A percentile compares a stretch with the other conserved stretches of the same genome.
These are phyloP conservation scores for Tylopilus sp. DNA, from an alignment of 1,284 basidiomycete genomes.

Conservation along the genomic window DNA sequence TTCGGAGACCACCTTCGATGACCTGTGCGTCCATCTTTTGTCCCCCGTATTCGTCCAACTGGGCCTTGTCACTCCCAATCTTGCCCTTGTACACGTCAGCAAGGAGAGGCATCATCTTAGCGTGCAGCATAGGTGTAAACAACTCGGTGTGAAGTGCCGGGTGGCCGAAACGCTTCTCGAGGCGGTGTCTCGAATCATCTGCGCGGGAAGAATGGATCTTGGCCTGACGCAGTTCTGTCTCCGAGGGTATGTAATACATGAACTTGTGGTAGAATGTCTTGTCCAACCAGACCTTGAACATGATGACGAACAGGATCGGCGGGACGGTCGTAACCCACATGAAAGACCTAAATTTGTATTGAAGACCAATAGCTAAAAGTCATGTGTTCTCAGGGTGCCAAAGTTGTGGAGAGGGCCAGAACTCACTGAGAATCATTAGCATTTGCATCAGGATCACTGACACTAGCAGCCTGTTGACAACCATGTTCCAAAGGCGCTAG, in stretches of 20 bases:
- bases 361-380: slow-evolving; percentile 76
- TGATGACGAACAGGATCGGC: slow-evolving; percentile 71
- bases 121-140: slow-evolving; percentile 87
- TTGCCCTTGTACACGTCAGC: slow-evolving; percentile 74
- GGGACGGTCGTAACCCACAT: slow-evolving; percentile 74
- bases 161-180: slow-evolving; percentile 85
- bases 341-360: slow-evolving; percentile 70
- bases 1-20: slow-evolving; percentile 72
- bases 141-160: slow-evolving; percentile 77
- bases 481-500: slow-evolving; percentile 89
- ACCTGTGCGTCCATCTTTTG: slow-evolving; percentile 70
- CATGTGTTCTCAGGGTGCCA: background rate
- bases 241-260: slow-evolving; percentile 74
- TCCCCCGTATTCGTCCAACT: slow-evolving; percentile 72
- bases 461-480: slow-evolving; percentile 80
- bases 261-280: slow-evolving; percentile 69
- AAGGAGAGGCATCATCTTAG: slow-evolving; percentile 77
- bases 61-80: slow-evolving; percentile 59
- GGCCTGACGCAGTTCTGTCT: slow-evolving; percentile 67
- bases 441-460: slow-evolving; percentile 80
- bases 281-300: slow-evolving; percentile 82
- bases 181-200: slow-evolving; percentile 66
- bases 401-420: background rate
- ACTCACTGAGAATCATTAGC: slow-evolving; percentile 83
- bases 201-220: slow-evolving; percentile 70